Evolutionary conservation across 179 eudicot genomes (phyloP).

Genomic region (Amaranthus tricolor): DNA sequence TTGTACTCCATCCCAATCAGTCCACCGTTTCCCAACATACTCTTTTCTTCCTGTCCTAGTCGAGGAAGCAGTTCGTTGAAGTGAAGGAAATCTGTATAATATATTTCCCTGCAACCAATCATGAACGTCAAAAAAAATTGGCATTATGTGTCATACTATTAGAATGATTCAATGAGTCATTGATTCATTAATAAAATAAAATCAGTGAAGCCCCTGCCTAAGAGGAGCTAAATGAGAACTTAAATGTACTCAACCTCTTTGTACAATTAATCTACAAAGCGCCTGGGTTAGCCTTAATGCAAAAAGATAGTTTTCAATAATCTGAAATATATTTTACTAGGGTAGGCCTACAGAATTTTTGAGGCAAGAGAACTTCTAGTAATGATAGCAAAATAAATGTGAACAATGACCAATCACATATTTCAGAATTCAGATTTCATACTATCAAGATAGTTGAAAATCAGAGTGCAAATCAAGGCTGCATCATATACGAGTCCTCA

Average conservation of each 20-base stretch:
- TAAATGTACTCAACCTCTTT: background rate
- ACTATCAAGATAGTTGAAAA: too few species aligned
- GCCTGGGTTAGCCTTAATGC: background rate
- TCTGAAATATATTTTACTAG: background rate
- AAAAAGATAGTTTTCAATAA: background rate
- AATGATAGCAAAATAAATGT: background rate
- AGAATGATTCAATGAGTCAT: background rate
- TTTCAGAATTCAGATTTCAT: background rate
- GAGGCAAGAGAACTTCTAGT: too few species aligned
- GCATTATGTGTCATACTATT: background rate
- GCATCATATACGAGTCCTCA: too few species aligned
- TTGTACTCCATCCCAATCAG: slow-evolving; percentile 64
- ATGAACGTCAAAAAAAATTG: slow-evolving; percentile 1
- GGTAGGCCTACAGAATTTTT: too few species aligned
- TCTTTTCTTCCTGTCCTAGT: slow-evolving; percentile 66
- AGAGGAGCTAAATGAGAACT: background rate
- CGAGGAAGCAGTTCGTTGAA: slow-evolving; percentile 90
- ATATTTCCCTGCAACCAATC: slow-evolving; percentile 73
- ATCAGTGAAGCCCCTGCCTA: background rate
- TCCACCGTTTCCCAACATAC: slow-evolving; percentile 68
- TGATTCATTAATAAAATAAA: too few species aligned
- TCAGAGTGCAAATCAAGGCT: too few species aligned
- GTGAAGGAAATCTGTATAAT: slow-evolving; percentile 81
- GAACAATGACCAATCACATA: background rate
- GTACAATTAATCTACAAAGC: background rate